Base-by-base conservation (phyloP, 2,329 filamentous ascomycete genomes). In the Ilyonectria mors-panacis region DNA sequence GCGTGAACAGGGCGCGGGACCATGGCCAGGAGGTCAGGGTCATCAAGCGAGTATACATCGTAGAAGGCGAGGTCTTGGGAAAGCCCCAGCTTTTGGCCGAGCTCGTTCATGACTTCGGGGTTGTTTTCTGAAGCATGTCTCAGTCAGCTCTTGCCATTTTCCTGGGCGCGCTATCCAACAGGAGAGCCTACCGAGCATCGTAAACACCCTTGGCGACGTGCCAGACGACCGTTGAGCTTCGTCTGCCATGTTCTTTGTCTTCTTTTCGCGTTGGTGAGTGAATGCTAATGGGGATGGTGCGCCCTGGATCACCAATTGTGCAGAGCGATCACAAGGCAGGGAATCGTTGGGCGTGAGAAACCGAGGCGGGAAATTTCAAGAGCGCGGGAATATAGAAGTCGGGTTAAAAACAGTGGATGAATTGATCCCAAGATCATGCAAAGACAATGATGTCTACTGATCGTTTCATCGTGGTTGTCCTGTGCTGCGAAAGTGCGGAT, bases 31-130 rank as follows among this genome's bases (percentile, higher is more conserved):
- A 97, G 87, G 59, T 93, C 89, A 0, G 92, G 90, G 63, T 97
- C 94, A 73, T 92, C 90, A 78, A 97, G 91, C 73, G 90, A 93
- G 86, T 90, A 97, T 78, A 97, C 92, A 81, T 97, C 94, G 83
- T 95, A 89, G 82, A 96, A 92, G 74, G 88, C 85, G 39, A 97
- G 86, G 23, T 86, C 84, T 21, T 82, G 76, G 23, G 92, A 91
- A 55, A 97, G 88, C 63, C 94, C 94, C 15, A 97, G 91, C 67
- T 88, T 88, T 82, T 91, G 91, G 26, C 94, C 86, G 9, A 97
- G 89, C 55, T 86, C 82, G 56, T 89, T 93, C 89, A 97, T 94
- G 28, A 97, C 89, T 79, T 93, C 89, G 0, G 94, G 94, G 83
- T 97, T 96, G 51, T 65, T 65, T 48, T 65, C 62, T 65, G 19